These are phyloP conservation scores for Rugonectria rugulosa DNA, from an alignment of 2,329 filamentous ascomycete genomes.

Conservation along the genomic window DNA sequence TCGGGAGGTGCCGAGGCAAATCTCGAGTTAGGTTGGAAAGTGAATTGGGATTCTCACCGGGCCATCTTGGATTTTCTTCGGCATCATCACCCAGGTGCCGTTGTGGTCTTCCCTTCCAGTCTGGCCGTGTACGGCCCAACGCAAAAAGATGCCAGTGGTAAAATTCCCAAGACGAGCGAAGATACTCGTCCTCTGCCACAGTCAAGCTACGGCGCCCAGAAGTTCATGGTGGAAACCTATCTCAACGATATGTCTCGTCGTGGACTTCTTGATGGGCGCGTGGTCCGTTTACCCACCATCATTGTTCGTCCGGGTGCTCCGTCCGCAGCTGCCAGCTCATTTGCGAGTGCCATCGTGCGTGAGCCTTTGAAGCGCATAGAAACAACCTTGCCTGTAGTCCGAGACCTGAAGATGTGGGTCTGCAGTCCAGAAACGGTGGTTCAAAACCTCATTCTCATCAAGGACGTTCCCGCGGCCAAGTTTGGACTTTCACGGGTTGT, in stretches of 20 bases:
- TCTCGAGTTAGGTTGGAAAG: conserved; percentile 59
- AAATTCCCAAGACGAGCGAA: conserved; percentile 7
- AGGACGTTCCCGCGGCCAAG: conserved; percentile 49
- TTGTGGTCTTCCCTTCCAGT: conserved; percentile 64
- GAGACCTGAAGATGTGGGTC: conserved; percentile 57
- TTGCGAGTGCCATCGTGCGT: conserved; percentile 67
- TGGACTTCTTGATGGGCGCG: conserved; percentile 64
- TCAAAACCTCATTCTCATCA: conserved; percentile 54
- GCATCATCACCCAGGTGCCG: conserved; percentile 51
- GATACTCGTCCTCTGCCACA: conserved; percentile 50
- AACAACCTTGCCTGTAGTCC: conserved; percentile 53
- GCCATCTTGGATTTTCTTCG: conserved; percentile 60
- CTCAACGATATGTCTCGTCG: conserved; percentile 50
- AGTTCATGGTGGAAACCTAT: conserved; percentile 63
- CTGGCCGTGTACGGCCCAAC: conserved; percentile 63
- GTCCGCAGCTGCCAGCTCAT: conserved; percentile 66
- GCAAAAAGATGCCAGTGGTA: neutral
- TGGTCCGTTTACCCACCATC: conserved; percentile 66
- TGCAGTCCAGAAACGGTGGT: conserved; percentile 59
- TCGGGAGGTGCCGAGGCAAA: conserved; percentile 67
- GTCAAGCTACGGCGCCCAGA: conserved; percentile 69
- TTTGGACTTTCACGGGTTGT: conserved; percentile 50
- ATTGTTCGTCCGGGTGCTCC: conserved; percentile 66
- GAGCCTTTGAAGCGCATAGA: conserved; percentile 57
- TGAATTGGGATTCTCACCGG: conserved; percentile 65